A percentile compares a stretch with the other conserved stretches of the same genome.
Conservation (phyloP, 2,329 filamentous ascomycete genomes). For the Pseudocercospora vitis region DNA sequence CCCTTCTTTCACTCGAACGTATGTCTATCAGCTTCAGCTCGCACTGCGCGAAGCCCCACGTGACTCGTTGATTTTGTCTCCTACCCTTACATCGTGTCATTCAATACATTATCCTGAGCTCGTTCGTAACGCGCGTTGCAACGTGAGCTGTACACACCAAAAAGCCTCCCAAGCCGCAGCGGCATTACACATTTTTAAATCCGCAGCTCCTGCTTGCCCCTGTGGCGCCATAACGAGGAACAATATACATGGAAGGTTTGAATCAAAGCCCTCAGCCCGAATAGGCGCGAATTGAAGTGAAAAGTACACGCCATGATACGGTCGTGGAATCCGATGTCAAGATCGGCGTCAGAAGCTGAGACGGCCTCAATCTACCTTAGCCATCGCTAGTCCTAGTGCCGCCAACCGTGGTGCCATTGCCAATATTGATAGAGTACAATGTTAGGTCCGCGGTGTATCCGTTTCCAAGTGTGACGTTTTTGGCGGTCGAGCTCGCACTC, state of each 20-base stretch:
- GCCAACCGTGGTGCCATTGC: slow-evolving; percentile 34
- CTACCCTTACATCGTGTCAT: no score
- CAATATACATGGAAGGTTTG: no score
- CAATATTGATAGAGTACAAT: slow-evolving; percentile 19
- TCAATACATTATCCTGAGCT: slow-evolving; percentile 11
- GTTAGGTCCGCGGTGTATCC: slow-evolving; percentile 31
- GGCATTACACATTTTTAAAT: not conserved
- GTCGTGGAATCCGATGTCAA: not conserved
- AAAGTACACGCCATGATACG: not conserved
- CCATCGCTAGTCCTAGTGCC: slow-evolving; percentile 1
- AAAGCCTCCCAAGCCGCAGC: not conserved
- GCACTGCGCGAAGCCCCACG: slow-evolving; percentile 6
- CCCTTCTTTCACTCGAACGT: no score
- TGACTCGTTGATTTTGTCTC: slow-evolving; percentile 2
- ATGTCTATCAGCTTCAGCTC: slow-evolving; percentile 8
- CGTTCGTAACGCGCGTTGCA: slow-evolving; percentile 5
- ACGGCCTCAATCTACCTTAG: slow-evolving; percentile 10
- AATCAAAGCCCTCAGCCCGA: no score
- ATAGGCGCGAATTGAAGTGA: slow-evolving; percentile 3
- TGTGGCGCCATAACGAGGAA: slow-evolving; percentile 3
- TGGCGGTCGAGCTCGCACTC: slow-evolving; percentile 24
- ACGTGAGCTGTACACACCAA: slow-evolving; percentile 8
- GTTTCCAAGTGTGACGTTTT: slow-evolving; percentile 33
- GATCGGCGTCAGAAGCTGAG: not conserved
- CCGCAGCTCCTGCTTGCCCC: not conserved